phyloP scores from a whole-genome alignment of 2,329 filamentous ascomycete species.

The Xylaria sp. region DNA sequence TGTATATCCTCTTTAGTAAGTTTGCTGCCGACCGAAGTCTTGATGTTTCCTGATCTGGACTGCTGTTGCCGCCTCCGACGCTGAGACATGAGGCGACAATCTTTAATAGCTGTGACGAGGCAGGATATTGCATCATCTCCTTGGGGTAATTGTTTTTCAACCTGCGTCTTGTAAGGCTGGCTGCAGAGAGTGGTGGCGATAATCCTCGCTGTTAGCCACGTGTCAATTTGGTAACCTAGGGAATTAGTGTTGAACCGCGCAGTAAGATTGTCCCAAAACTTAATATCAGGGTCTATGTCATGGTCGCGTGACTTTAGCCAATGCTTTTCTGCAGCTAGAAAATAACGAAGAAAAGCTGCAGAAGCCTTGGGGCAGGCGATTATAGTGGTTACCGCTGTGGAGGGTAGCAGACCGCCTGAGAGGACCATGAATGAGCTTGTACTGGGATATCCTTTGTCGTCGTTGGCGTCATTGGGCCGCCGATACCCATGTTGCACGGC shows the following conservation, averaged over 20 bases:
- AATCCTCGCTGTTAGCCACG: conserved; percentile 6
- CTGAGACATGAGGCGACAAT: conserved; percentile 10
- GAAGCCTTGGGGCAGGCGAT: conserved; percentile 16
- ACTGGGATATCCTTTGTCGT: too few relatives aligned
- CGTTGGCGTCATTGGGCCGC: background rate
- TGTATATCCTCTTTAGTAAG: background rate
- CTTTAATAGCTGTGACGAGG: conserved; percentile 10
- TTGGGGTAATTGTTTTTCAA: background rate
- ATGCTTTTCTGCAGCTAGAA: conserved; percentile 7
- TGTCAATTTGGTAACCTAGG: background rate
- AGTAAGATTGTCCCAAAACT: conserved; percentile 10
- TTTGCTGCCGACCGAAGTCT: background rate
- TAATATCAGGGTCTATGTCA: conserved; percentile 11
- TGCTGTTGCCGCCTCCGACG: background rate
- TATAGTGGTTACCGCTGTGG: conserved; percentile 11
- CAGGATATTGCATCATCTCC: background rate
- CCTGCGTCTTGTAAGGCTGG: conserved; percentile 1
- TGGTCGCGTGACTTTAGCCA: conserved; percentile 21
- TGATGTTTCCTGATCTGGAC: background rate
- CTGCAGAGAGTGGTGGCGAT: conserved; percentile 17
- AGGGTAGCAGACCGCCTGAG: background rate
- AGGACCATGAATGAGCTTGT: conserved; percentile 3
- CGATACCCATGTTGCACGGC: background rate
- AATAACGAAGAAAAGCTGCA: conserved; percentile 12
- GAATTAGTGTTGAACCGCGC: conserved; percentile 8